These are phyloP conservation scores for Selenicereus undatus DNA, from an alignment of 148 eudicot genomes.

Conservation along the genomic window DNA sequence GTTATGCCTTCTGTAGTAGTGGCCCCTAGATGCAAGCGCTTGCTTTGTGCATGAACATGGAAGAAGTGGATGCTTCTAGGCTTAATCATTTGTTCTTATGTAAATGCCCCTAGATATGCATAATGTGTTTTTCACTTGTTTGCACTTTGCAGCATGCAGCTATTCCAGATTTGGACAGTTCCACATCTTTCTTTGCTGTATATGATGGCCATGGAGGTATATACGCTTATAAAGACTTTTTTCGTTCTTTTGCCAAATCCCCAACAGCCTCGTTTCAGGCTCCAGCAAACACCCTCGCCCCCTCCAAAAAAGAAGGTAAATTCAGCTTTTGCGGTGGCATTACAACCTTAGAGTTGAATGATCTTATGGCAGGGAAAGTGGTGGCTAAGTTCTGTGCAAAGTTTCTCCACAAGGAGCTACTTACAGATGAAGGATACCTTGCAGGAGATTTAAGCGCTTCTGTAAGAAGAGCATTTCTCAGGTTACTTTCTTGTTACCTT, in stretches of 20 bases:
- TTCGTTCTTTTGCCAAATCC: not conserved
- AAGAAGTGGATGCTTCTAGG: not conserved
- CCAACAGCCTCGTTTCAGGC: not conserved
- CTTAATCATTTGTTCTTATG: not conserved
- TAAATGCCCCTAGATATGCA: not conserved
- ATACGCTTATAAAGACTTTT: not conserved
- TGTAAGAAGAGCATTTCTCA: constrained; percentile 56
- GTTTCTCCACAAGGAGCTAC: constrained; percentile 71
- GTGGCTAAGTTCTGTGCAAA: constrained; percentile 82
- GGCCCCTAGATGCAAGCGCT: not conserved
- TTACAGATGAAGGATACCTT: constrained; percentile 47
- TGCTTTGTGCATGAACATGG: not conserved
- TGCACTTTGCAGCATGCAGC: constrained; percentile 70
- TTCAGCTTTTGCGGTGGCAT: not conserved
- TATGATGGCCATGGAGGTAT: constrained; percentile 89
- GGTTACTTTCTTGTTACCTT: constrained; percentile 32
- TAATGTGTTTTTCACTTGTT: constrained; percentile 9
- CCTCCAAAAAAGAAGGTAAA: not conserved
- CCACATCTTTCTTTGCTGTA: constrained; percentile 71
- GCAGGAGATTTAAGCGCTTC: constrained; percentile 55
- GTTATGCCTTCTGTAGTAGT: not conserved
- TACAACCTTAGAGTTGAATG: constrained; percentile 2
- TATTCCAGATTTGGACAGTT: constrained; percentile 50
- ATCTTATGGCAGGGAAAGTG: constrained; percentile 51
- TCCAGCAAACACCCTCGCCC: not conserved